Percentiles rank a stretch among this genome's conserved stretches.
Conservation (phyloP, 106 monocot species). For the Dioscorea dumetorum region DNA sequence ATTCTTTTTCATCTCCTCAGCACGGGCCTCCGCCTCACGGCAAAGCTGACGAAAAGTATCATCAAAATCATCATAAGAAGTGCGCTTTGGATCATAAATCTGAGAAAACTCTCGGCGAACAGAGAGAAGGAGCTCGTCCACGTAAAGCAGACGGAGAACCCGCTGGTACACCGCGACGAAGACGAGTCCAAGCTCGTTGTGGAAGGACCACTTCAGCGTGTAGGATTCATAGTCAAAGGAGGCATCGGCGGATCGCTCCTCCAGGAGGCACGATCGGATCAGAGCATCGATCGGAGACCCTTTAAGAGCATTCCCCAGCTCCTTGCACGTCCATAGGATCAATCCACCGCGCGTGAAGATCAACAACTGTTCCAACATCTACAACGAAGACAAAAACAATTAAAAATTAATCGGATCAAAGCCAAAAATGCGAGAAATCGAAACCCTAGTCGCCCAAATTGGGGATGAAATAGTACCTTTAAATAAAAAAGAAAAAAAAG, state of each 20-base stretch:
- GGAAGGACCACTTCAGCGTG: constrained; percentile 92
- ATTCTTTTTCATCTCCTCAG: constrained; percentile 77
- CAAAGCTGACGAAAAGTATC: constrained; percentile 80
- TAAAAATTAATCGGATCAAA: neutral
- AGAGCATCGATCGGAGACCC: constrained; percentile 89
- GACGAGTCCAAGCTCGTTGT: constrained; percentile 94
- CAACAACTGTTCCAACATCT: constrained; percentile 96
- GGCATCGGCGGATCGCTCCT: constrained; percentile 87
- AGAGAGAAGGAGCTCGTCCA: constrained; percentile 76
- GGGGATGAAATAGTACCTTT: too few relatives aligned
- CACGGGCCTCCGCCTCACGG: constrained; percentile 75
- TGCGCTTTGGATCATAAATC: constrained; percentile 72
- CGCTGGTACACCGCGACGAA: constrained; percentile 95
- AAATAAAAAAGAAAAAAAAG: too few relatives aligned
- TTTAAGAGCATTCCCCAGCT: constrained; percentile 68
- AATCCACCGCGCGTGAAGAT: constrained; percentile 98
- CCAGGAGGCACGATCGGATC: constrained; percentile 90
- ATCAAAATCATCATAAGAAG: constrained; percentile 55
- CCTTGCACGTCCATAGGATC: constrained; percentile 85
- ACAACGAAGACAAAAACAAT: neutral
- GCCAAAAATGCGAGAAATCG: too few relatives aligned
- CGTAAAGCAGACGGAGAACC: constrained; percentile 83
- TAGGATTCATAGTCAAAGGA: constrained; percentile 77
- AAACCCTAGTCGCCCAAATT: too few relatives aligned
- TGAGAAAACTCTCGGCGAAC: constrained; percentile 56